Evolutionary conservation across 2,329 filamentous ascomycete genomes (phyloP), one percentile per base, ranked within the genome.

Genomic region (Fusarium nodosum): DNA sequence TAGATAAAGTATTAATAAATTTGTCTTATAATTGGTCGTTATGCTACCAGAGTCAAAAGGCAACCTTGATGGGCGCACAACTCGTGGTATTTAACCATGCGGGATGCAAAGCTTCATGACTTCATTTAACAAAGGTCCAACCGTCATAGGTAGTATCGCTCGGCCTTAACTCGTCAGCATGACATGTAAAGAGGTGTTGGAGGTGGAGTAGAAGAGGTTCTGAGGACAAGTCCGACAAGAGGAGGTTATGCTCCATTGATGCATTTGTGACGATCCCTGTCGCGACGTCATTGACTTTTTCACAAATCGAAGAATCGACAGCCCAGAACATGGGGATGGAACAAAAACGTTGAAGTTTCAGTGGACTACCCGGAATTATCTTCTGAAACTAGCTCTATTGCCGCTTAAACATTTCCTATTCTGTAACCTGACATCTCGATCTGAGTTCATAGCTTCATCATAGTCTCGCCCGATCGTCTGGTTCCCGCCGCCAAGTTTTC

Each of bases 271-370:
- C 69, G 69, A 58, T 53, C 56, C 44, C 28, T 44, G 42, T 47
- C 47, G n/a, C 63, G 38, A 68, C 69, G 69, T 72, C 69, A 72
- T 72, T 38, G 69, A 71, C 68, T 71, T 33, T 33, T 39, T 38
- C 18, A 4, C 34, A 34, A 9, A 48, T 55, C 42, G 41, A 55
- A 55, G 44, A 46, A 46, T 31, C 28, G n/a, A 20, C 18, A 18
- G 24, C 8, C 33, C 30, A 47, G 30, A 53, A 42, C 26, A 47
- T 42, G 54, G 57, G 54, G 41, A 33, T 44, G 34, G 51, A 24
- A 20, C 12, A 20, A 48, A 51, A 53, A 26, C 36, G 34, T 20
- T 38, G 20, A 24, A 13, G 33, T 59, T 47, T 53, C 39, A 59
- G 20, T 70, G 63, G 45, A n/a, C 34, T 34, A 30, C 2, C 31